phyloP scores from a whole-genome alignment of 2,329 filamentous ascomycete genomes.

The Penicillium sclerotigenum region DNA sequence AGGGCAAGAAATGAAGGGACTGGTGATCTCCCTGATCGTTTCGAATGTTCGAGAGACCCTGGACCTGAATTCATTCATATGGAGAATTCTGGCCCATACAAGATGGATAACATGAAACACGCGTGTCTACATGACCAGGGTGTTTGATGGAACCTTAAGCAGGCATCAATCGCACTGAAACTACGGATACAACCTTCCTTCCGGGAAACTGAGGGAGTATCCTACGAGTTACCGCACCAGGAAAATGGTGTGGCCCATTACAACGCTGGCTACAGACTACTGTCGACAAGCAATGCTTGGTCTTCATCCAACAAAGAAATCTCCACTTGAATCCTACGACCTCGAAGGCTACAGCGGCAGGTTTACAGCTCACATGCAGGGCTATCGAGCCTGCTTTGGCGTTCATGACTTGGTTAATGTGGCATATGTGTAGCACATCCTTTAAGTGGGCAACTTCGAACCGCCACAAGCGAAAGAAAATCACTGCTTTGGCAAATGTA shows the following conservation, averaged over 20 bases:
- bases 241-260: neutral
- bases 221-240: neutral
- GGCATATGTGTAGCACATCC: neutral
- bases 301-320: neutral
- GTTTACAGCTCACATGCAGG: neutral
- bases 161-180: constrained; percentile 1
- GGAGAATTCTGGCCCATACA: neutral
- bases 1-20: constrained; percentile 41
- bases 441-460: neutral
- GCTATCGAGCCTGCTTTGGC: neutral
- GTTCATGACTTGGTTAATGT: neutral
- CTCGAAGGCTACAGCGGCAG: neutral
- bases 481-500: neutral
- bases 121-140: neutral
- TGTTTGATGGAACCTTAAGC: constrained; percentile 5
- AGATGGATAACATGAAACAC: neutral
- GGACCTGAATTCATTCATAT: neutral
- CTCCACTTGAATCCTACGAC: neutral
- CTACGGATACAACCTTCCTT: neutral
- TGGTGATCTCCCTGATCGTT: neutral
- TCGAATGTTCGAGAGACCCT: neutral
- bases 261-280: neutral
- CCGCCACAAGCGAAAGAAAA: neutral
- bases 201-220: neutral
- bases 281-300: neutral